A percentile compares a stretch with the other conserved stretches of the same genome.
Conservation (phyloP, 306 rosid species). For the Lathyrus oleraceus region DNA sequence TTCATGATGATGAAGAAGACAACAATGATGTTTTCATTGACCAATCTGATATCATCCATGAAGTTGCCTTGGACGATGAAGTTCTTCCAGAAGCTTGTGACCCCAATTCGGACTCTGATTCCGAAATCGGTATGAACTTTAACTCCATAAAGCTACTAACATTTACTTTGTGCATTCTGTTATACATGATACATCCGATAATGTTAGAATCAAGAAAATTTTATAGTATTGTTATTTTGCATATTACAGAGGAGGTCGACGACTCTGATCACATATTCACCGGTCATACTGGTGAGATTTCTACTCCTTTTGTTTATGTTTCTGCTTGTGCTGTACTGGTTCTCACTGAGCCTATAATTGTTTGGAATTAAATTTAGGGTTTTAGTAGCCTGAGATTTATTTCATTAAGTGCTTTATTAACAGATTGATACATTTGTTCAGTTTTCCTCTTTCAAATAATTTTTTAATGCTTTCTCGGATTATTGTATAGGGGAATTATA, state of each 20-base stretch:
- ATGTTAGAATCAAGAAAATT: not conserved
- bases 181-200: not conserved
- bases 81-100: constrained; percentile 32
- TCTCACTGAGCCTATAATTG: not conserved
- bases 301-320: constrained; percentile 7
- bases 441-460: constrained; percentile 2
- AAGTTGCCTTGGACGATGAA: constrained; percentile 39
- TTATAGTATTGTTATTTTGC: constrained; percentile 25
- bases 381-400: not conserved
- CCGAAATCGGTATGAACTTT: constrained; percentile 15
- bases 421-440: not conserved
- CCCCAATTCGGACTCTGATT: constrained; percentile 4
- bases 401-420: not conserved
- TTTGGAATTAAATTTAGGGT: constrained; percentile 11
- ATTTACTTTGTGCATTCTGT: not conserved
- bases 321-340: not conserved
- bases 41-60: constrained; percentile 39
- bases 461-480: constrained; percentile 25
- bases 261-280: constrained; percentile 73
- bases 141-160: not conserved
- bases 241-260: constrained; percentile 65
- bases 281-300: constrained; percentile 69
- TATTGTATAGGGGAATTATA: constrained; percentile 68
- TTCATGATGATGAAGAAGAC: constrained; percentile 33
- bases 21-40: constrained; percentile 37